Percentiles rank a stretch among this genome's conserved stretches.
These are phyloP conservation scores for Striga hermonthica DNA, from an alignment of 305 asterid genomes.

Conservation along the genomic window DNA sequence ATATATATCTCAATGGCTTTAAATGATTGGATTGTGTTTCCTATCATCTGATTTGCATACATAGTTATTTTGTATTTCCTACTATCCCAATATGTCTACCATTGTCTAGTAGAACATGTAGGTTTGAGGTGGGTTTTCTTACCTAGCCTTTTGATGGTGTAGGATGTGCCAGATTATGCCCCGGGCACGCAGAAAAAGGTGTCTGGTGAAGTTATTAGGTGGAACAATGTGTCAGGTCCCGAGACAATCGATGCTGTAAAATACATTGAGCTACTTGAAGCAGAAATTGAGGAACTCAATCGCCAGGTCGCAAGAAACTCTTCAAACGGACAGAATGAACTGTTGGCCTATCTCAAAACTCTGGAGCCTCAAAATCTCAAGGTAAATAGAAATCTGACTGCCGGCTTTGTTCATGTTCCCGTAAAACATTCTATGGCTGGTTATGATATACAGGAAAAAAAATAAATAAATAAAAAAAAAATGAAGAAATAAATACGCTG, in stretches of 20 bases:
- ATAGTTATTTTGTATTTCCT: slow-evolving; percentile 7
- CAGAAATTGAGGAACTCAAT: slow-evolving; percentile 92
- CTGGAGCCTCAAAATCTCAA: slow-evolving; percentile 96
- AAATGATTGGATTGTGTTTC: no score
- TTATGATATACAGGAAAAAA: slow-evolving; percentile 10
- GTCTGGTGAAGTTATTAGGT: slow-evolving; percentile 89
- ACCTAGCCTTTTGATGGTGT: slow-evolving; percentile 33
- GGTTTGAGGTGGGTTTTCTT: slow-evolving; percentile 14
- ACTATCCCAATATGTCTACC: slow-evolving; percentile 12
- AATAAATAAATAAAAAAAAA: slow-evolving; percentile 7
- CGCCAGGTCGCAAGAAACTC: slow-evolving; percentile 77
- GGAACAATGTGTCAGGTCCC: slow-evolving; percentile 87
- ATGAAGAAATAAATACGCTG: no score
- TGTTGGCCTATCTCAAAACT: slow-evolving; percentile 80
- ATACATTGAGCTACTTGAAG: slow-evolving; percentile 93
- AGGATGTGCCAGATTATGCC: slow-evolving; percentile 87
- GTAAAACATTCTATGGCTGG: slow-evolving; percentile 29
- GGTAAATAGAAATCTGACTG: slow-evolving; percentile 46
- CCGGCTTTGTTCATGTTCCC: slow-evolving; percentile 5
- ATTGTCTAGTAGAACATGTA: slow-evolving; percentile 21
- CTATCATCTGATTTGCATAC: background rate
- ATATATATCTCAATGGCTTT: no score
- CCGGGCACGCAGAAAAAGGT: slow-evolving; percentile 94
- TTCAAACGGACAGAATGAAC: slow-evolving; percentile 65
- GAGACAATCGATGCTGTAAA: slow-evolving; percentile 86